phyloP scores from a whole-genome alignment of 1,284 basidiomycete genomes.

The Boletus holoroseus region DNA sequence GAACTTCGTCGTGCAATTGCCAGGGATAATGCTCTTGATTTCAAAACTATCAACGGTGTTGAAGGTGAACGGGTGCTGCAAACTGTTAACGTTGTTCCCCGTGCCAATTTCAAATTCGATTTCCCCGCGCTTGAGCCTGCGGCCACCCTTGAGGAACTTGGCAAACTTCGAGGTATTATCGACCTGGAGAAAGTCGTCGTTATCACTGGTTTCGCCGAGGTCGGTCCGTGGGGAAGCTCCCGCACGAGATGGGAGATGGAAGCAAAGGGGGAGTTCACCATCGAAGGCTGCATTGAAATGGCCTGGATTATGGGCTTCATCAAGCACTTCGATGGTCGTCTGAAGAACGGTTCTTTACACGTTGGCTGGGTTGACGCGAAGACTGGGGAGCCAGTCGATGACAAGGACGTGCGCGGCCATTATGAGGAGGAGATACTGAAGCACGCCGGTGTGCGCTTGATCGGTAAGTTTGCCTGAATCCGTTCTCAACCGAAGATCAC shows the following conservation, averaged over 20 bases:
- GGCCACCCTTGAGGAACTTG: slow-evolving; percentile 65
- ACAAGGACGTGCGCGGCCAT: slow-evolving; percentile 91
- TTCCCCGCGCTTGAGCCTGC: slow-evolving; percentile 79
- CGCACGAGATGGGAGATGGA: slow-evolving; percentile 99
- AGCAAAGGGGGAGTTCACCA: slow-evolving; percentile 87
- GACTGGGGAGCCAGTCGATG: slow-evolving; percentile 93
- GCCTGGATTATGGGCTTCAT: slow-evolving; percentile 99
- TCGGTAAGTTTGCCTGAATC: slow-evolving; percentile 54
- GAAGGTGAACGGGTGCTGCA: slow-evolving; percentile 93
- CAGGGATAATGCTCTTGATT: slow-evolving; percentile 92
- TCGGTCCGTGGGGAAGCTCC: slow-evolving; percentile 98
- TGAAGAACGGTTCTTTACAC: slow-evolving; percentile 87
- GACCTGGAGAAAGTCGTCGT: slow-evolving; percentile 96
- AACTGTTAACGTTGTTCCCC: slow-evolving; percentile 88
- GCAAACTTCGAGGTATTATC: slow-evolving; percentile 77
- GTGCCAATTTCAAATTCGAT: slow-evolving; percentile 95
- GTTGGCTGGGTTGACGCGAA: slow-evolving; percentile 98
- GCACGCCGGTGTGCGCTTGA: slow-evolving; percentile 93
- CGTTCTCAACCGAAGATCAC: neutral
- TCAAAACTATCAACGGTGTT: slow-evolving; percentile 84
- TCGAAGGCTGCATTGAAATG: slow-evolving; percentile 98
- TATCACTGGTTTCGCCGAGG: slow-evolving; percentile 94
- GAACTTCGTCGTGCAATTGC: slow-evolving; percentile 90
- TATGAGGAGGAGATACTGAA: slow-evolving; percentile 93
- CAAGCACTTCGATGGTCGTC: slow-evolving; percentile 95